Evolutionary conservation across 2,329 filamentous ascomycete species (phyloP), one percentile per base, ranked within the genome.

Genomic region (Cercospora sp.): DNA sequence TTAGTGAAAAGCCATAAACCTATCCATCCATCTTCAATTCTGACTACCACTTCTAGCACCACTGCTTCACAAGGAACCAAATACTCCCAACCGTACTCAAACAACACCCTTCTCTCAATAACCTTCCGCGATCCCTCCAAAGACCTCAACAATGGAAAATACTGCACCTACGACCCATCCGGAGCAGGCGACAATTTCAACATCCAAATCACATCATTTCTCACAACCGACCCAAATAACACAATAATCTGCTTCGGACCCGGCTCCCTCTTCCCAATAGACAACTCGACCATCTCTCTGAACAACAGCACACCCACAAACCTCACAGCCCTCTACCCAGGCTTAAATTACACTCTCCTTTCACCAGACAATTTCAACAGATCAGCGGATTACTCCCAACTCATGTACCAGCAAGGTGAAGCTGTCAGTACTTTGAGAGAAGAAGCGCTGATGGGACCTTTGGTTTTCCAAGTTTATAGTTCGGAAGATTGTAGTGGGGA

Each of bases 151-250:
- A 55, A 55, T 55, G 49, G 49, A 24, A 55, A 30, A 55, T 55
- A 55, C 24, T 55, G 49, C 49, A 55, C 49, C 12, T 55, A 55
- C 49, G 49, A 55, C 49, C 24, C 49, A n/a, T 55, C 49, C 13
- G 49, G 49, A 13, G 49, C 49, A 28, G 49, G 49, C 49, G 49
- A 55, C 49, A 55, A 55, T 28, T 55, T 55, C 49, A 55, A 55
- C 13, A 55, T 55, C 24, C 49, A 55, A 30, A 55, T 55, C 49
- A 55, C 49, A 5, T 55, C 49, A 3, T 55, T 55, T 1, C 49
- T 24, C 6, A 55, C 49, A 8, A 30, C 24, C 24, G 24, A 55
- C 1, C 49, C 49, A 3, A 55, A 55, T 13, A 55, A 30, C 13
- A 55, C 49, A 3, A 8, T 5, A 28, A 55, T 55, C 16, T 55